phyloP scores from a whole-genome alignment of 2,329 filamentous ascomycete species.

The Leptographium flavum region DNA sequence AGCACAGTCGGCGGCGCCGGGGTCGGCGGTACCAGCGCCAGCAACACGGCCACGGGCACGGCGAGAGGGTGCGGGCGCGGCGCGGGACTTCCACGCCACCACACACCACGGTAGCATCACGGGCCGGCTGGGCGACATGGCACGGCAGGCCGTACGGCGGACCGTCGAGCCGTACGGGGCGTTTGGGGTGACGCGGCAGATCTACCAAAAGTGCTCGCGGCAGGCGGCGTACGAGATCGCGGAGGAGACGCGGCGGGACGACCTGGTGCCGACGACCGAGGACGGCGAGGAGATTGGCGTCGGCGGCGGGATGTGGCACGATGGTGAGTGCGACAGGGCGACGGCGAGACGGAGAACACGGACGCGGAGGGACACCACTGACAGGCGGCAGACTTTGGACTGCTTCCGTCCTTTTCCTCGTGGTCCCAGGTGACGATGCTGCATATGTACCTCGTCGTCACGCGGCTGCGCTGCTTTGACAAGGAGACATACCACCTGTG shows the following conservation, averaged over 20 bases:
- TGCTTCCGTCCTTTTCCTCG: conserved; percentile 79
- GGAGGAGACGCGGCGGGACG: conserved; percentile 48
- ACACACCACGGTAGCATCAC: conserved; percentile 3
- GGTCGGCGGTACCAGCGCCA: too few relatives aligned
- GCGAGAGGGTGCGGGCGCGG: neutral
- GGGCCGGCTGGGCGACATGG: conserved; percentile 9
- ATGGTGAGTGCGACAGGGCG: conserved; percentile 36
- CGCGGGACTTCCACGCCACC: conserved; percentile 6
- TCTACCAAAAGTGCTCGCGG: conserved; percentile 61
- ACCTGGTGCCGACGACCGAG: conserved; percentile 53
- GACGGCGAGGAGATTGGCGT: conserved; percentile 73
- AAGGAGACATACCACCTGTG: conserved; percentile 55
- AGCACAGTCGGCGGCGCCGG: neutral
- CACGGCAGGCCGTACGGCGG: conserved; percentile 9
- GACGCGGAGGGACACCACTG: neutral
- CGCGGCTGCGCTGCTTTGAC: conserved; percentile 68
- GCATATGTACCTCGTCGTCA: conserved; percentile 84
- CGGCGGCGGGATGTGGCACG: conserved; percentile 67
- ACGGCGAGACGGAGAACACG: neutral
- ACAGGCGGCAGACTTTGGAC: conserved; percentile 51
- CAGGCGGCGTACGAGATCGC: conserved; percentile 68
- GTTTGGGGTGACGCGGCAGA: conserved; percentile 61
- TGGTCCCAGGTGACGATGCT: conserved; percentile 96
- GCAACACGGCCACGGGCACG: neutral
- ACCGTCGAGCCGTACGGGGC: conserved; percentile 46